phyloP scores from a whole-genome alignment of 176 grass and related monocot genomes.

The Eleusine indica region DNA sequence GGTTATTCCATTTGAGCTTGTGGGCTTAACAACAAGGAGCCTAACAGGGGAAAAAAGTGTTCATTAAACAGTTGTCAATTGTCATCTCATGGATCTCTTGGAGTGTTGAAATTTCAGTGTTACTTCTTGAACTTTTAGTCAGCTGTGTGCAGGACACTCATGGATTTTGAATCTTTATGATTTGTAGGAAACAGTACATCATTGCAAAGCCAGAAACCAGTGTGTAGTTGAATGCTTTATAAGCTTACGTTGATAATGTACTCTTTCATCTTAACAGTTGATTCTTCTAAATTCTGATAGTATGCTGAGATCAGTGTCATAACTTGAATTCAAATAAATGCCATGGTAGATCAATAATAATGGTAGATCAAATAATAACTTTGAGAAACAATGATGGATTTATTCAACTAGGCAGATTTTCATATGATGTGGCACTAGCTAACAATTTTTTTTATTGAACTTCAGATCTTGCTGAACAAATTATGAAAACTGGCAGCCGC shows the following conservation, averaged over 20 bases:
- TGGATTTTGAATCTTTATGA: neutral
- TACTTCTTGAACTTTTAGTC: neutral
- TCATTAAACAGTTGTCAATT: neutral
- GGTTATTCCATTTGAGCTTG: conserved; percentile 9
- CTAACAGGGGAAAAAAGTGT: neutral
- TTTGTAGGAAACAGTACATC: neutral
- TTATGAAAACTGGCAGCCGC: conserved; percentile 23
- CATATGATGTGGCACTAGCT: neutral
- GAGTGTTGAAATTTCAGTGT: conserved; percentile 13
- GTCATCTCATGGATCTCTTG: neutral
- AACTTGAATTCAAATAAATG: neutral
- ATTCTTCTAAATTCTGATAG: neutral
- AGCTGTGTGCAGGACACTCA: neutral
- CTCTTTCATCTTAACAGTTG: neutral
- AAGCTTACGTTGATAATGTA: neutral
- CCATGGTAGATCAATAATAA: neutral
- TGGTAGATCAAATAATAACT: neutral
- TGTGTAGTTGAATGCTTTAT: neutral
- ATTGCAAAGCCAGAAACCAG: neutral
- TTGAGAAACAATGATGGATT: conserved; percentile 15
- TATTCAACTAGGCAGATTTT: conserved; percentile 10
- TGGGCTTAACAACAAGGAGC: conserved; percentile 5
- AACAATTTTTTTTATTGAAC: conserved; percentile 32
- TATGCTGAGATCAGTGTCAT: neutral
- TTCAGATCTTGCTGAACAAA: conserved; percentile 54